A percentile compares a stretch with the other conserved stretches of the same genome.
Evolutionary conservation across 768 basidiomycete species (phyloP).

Genomic region (Pleurotus platypus): DNA sequence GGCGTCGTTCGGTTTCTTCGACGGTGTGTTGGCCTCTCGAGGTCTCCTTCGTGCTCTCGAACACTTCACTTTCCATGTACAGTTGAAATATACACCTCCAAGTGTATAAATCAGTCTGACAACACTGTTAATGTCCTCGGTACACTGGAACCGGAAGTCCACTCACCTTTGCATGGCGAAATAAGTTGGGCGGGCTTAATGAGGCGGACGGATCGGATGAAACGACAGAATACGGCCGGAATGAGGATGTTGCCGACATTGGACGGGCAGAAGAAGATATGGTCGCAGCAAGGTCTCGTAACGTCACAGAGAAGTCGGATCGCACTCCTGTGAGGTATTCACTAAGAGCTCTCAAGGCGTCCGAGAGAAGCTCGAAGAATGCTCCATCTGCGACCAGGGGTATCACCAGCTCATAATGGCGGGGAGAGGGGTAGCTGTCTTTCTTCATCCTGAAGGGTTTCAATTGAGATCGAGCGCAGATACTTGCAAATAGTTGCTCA

Average conservation of each 20-base stretch:
- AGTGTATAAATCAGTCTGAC: slow-evolving; percentile 67
- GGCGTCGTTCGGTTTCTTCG: slow-evolving; percentile 65
- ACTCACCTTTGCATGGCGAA: background rate
- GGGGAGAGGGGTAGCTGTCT: background rate
- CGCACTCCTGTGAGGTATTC: slow-evolving; percentile 49
- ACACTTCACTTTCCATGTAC: slow-evolving; percentile 83
- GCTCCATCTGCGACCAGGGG: slow-evolving; percentile 76
- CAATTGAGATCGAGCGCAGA: background rate
- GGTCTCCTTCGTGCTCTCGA: slow-evolving; percentile 67
- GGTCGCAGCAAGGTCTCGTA: slow-evolving; percentile 29
- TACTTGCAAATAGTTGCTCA: slow-evolving; percentile 10
- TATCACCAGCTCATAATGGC: slow-evolving; percentile 58
- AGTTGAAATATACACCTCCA: slow-evolving; percentile 91
- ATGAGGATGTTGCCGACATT: slow-evolving; percentile 34
- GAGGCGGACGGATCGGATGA: slow-evolving; percentile 31
- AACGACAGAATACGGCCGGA: slow-evolving; percentile 43
- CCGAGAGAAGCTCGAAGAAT: slow-evolving; percentile 75
- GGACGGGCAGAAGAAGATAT: slow-evolving; percentile 42
- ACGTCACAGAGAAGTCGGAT: slow-evolving; percentile 40
- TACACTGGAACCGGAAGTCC: background rate
- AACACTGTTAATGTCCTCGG: background rate
- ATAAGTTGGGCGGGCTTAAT: slow-evolving; percentile 19
- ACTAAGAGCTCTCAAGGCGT: slow-evolving; percentile 51
- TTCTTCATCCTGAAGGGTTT: background rate
- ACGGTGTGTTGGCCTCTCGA: slow-evolving; percentile 63